Evolutionary conservation across 176 grass and related monocot genomes (phyloP), one percentile per base, ranked within the genome.

Genomic region (Stipa capillata): DNA sequence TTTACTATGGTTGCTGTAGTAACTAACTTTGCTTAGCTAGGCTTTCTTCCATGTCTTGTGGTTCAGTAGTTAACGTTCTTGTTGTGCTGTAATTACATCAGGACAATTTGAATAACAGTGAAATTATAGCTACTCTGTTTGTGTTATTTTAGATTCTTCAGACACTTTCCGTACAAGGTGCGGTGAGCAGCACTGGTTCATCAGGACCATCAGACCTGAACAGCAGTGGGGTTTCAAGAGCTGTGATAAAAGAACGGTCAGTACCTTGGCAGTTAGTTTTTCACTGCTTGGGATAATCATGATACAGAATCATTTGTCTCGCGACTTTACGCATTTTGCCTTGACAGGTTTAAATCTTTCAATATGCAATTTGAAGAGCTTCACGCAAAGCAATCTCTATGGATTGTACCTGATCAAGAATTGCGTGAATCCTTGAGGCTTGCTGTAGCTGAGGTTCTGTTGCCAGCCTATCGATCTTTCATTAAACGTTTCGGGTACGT

Each of bases 291-390:
- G 32, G 15, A 69, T 71, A 60, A 29, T 23, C n/a, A n/a, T n/a
- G n/a, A n/a, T n/a, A n/a, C n/a, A n/a, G n/a, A n/a, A n/a, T n/a
- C n/a, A n/a, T n/a, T n/a, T n/a, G 3, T 18, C 60, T 40, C n/a
- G 73, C 25, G 41, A 82, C 72, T 37, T 25, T 4, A 33, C 18
- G 4, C 47, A n/a, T 64, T 61, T 76, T 74, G 6, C 23, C 8
- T 80, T 74, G 35, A 33, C 77, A 98, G 96, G 83, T 98, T 98
- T 54, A 94, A 98, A 72, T 86, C 87, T 45, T 98, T 98, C 84
- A 98, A 94, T 54, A 72, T 82, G 34, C 96, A 94, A 65, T 98
- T 98, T 34, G 96, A 98, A 87, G 96, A 98, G 57, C 85, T 98
- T 40, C 91, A 92, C 2, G 73, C 77, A 5, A 94, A 94, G 65